Percentiles rank a stretch among this genome's conserved stretches.
phyloP scores from a whole-genome alignment of 768 basidiomycete genomes.

The Amanita phalloides region DNA sequence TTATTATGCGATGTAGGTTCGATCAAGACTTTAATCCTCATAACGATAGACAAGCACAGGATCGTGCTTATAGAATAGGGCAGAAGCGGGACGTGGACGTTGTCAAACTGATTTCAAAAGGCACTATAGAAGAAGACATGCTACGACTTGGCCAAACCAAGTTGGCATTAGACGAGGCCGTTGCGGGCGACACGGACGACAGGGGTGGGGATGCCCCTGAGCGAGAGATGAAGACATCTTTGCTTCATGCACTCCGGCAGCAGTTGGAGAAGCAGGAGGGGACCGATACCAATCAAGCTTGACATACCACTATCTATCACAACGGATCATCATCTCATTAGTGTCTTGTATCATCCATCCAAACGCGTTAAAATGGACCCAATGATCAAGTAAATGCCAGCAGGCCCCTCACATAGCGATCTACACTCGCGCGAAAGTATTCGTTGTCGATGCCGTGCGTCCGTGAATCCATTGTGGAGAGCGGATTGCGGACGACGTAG shows the following conservation, averaged over 20 bases:
- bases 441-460: conserved; percentile 89
- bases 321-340: conserved; percentile 5
- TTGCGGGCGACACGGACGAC: conserved; percentile 68
- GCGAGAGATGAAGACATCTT: conserved; percentile 74
- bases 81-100: conserved; percentile 93
- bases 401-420: conserved; percentile 59
- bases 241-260: conserved; percentile 76
- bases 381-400: conserved; percentile 26
- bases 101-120: conserved; percentile 83
- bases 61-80: conserved; percentile 94
- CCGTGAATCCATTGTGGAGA: conserved; percentile 73
- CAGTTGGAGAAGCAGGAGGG: conserved; percentile 60
- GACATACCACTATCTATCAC: conserved; percentile 5
- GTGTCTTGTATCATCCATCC: neutral
- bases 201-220: conserved; percentile 52
- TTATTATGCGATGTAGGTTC: conserved; percentile 40
- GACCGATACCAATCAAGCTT: conserved; percentile 2
- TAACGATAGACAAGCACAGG: conserved; percentile 96
- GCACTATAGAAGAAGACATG: conserved; percentile 97
- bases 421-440: conserved; percentile 73
- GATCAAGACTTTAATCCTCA: conserved; percentile 98
- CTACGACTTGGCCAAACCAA: conserved; percentile 82
- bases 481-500: conserved; percentile 87
- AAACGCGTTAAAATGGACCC: no score
- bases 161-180: conserved; percentile 86